Percentiles rank a stretch among this genome's conserved stretches.
Conservation (phyloP, 257 asterid species). For the Solanum virginianum region DNA sequence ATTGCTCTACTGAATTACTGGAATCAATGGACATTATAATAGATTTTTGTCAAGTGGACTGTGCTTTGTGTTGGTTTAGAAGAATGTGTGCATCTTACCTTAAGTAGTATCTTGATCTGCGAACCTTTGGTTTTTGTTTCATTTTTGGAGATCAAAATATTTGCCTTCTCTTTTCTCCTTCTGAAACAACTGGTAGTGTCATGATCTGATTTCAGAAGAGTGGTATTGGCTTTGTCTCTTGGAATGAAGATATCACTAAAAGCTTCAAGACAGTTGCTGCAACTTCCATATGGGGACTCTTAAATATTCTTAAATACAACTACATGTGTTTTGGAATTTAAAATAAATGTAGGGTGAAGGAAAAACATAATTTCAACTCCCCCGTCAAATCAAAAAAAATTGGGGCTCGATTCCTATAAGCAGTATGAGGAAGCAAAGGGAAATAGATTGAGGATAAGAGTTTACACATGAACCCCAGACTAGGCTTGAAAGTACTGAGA, state of each 20-base stretch:
- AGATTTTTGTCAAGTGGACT: background rate
- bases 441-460: background rate
- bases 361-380: background rate
- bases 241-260: background rate
- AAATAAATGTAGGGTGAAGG: background rate
- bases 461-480: background rate
- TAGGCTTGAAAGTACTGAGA: background rate
- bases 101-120: background rate
- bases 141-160: background rate
- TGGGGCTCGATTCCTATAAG: background rate
- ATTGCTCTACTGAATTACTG: background rate
- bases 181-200: background rate
- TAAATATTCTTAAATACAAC: background rate
- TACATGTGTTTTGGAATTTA: background rate
- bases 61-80: background rate
- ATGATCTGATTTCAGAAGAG: background rate
- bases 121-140: background rate
- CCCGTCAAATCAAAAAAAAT: background rate
- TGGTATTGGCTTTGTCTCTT: background rate
- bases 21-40: background rate
- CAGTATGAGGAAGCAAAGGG: background rate
- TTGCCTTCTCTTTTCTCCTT: background rate
- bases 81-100: background rate
- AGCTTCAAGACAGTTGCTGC: background rate
- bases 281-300: background rate